phyloP scores from a whole-genome alignment of 495 filamentous ascomycete genomes.

The Neurospora discreta region DNA sequence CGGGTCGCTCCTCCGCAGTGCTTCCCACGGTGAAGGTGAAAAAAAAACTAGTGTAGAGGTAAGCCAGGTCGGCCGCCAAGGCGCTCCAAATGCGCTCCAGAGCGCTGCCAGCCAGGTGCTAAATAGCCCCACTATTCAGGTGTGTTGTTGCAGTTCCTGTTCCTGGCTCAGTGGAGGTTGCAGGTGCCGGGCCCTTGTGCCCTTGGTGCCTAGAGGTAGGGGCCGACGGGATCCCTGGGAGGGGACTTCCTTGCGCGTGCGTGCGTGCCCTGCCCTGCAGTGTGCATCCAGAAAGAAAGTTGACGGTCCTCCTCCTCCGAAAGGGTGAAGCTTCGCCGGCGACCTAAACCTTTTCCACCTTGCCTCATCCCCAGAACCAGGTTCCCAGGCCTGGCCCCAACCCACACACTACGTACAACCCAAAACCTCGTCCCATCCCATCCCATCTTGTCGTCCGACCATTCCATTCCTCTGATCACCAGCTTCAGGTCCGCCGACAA shows the following conservation, averaged over 20 bases:
- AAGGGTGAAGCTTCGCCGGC: slow-evolving; percentile 2
- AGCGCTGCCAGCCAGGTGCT: not conserved
- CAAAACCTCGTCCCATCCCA: slow-evolving; percentile 11
- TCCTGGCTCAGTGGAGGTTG: not conserved
- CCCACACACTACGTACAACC: not conserved
- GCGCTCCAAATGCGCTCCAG: not conserved
- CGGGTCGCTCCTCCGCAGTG: not conserved
- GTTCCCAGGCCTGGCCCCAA: not conserved
- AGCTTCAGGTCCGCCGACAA: not conserved
- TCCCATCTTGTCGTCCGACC: not conserved
- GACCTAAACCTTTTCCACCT: slow-evolving; percentile 5
- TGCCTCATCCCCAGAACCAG: slow-evolving; percentile 16
- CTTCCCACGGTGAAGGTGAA: not conserved
- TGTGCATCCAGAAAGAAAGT: not conserved
- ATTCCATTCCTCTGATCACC: not conserved
- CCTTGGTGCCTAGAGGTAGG: too few species aligned
- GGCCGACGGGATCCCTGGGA: not conserved
- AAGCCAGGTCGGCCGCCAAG: not conserved
- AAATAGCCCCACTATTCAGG: not conserved
- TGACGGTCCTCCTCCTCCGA: not conserved
- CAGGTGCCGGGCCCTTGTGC: too few species aligned
- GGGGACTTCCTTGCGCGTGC: not conserved
- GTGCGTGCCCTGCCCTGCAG: not conserved
- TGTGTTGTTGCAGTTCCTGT: not conserved
- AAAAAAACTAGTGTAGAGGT: not conserved